Evolutionary conservation across 2,329 filamentous ascomycete species (phyloP).

Genomic region (Sclerotinia minor): DNA sequence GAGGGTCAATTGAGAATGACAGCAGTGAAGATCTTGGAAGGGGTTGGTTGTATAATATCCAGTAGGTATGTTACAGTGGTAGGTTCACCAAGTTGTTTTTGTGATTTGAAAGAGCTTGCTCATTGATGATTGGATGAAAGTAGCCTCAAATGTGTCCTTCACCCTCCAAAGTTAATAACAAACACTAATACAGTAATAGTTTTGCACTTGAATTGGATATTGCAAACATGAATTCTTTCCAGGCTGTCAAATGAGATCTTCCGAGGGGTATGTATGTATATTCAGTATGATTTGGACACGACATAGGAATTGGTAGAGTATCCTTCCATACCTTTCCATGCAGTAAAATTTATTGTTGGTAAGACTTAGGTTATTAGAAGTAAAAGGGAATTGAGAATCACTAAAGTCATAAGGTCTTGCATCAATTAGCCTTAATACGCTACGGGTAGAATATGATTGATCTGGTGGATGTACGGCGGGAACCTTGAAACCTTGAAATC

Average conservation of each 20-base stretch:
- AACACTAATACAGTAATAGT: no score
- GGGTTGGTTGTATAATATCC: no score
- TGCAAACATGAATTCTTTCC: not conserved
- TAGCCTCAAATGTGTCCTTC: not conserved
- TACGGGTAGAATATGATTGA: not conserved
- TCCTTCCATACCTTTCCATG: not conserved
- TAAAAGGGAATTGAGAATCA: no score
- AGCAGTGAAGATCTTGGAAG: not conserved
- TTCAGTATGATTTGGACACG: not conserved
- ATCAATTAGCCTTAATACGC: slow-evolving; percentile 1
- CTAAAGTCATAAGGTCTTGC: not conserved
- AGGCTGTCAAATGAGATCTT: not conserved
- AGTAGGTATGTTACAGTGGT: no score
- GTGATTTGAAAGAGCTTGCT: not conserved
- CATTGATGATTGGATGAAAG: not conserved
- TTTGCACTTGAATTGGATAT: not conserved
- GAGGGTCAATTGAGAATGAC: not conserved
- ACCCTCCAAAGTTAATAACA: no score
- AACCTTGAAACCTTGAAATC: not conserved
- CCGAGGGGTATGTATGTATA: no score
- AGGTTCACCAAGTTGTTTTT: no score
- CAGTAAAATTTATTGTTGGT: not conserved
- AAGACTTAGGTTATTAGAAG: no score
- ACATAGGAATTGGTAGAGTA: not conserved
- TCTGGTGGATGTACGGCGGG: not conserved